phyloP scores from a whole-genome alignment of 2,329 filamentous ascomycete genomes.

The Dactylellina leptospora region DNA sequence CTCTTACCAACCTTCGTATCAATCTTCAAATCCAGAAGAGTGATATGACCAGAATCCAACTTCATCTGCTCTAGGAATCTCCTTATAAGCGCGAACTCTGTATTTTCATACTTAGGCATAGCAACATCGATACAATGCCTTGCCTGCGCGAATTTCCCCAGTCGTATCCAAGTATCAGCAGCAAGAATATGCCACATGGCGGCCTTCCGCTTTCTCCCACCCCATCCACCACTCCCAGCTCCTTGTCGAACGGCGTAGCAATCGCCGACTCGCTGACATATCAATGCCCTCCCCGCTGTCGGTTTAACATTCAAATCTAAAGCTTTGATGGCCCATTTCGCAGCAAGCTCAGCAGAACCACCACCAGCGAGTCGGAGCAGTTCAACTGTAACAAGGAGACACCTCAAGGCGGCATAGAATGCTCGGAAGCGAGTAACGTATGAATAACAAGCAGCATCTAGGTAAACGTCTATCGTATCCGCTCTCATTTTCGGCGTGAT shows the following conservation, averaged over 20 bases:
- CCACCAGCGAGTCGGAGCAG: conserved; percentile 82
- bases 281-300: conserved; percentile 76
- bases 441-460: conserved; percentile 90
- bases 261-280: conserved; percentile 84
- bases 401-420: conserved; percentile 81
- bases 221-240: conserved; percentile 72
- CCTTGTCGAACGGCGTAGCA: conserved; percentile 75
- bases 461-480: conserved; percentile 83
- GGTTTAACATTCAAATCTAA: conserved; percentile 78
- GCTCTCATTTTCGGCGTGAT: conserved; percentile 77
- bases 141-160: conserved; percentile 79
- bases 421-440: conserved; percentile 85
- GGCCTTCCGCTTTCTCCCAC: conserved; percentile 80
- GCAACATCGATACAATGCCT: conserved; percentile 74
- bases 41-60: conserved; percentile 43
- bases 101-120: conserved; percentile 29
- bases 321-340: conserved; percentile 81
- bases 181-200: conserved; percentile 87
- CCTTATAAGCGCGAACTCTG: conserved; percentile 39
- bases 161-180: conserved; percentile 81
- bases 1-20: conserved; percentile 19
- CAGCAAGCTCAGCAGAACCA: conserved; percentile 83
- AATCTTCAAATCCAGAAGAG: conserved; percentile 38
- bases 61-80: conserved; percentile 48
- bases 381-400: conserved; percentile 78